phyloP scores from a whole-genome alignment of 768 basidiomycete genomes.

The Harrya chromipes region DNA sequence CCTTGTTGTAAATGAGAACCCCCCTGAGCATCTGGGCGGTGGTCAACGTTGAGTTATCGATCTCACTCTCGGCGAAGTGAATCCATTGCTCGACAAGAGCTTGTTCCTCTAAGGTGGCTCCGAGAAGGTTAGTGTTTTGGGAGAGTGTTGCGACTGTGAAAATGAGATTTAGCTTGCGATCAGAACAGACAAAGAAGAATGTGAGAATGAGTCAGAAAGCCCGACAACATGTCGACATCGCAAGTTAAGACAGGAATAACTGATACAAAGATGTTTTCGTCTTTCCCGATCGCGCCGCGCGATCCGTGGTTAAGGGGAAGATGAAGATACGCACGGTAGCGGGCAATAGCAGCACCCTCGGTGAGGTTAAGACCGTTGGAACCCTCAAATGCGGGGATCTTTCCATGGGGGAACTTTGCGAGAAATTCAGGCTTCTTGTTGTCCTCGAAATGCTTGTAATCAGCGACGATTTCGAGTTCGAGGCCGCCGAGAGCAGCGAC shows the following conservation, averaged over 20 bases:
- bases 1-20: conserved; percentile 75
- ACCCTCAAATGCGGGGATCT: conserved; percentile 81
- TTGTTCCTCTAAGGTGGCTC: conserved; percentile 56
- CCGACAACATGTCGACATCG: conserved; percentile 46
- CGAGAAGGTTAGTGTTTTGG: conserved; percentile 78
- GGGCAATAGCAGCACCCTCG: conserved; percentile 79
- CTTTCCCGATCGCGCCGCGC: conserved; percentile 16
- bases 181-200: conserved; percentile 3
- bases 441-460: conserved; percentile 58
- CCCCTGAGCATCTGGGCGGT: conserved; percentile 46
- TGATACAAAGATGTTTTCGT: conserved; percentile 41
- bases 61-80: conserved; percentile 68
- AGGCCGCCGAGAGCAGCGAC: conserved; percentile 60
- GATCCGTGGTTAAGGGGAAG: conserved; percentile 8
- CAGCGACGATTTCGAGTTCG: conserved; percentile 48
- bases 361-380: conserved; percentile 74
- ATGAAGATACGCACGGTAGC: conserved; percentile 68
- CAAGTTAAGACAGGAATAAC: conserved; percentile 72
- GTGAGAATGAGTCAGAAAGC: conserved; percentile 8
- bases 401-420: conserved; percentile 75
- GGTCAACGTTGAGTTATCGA: conserved; percentile 39
- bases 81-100: conserved; percentile 87
- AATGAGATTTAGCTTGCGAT: conserved; percentile 12
- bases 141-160: conserved; percentile 68
- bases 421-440: conserved; percentile 72